Evolutionary conservation across 2,329 filamentous ascomycete genomes (phyloP), one percentile per base, ranked within the genome.

Genomic region (Raffaelea arxii): DNA sequence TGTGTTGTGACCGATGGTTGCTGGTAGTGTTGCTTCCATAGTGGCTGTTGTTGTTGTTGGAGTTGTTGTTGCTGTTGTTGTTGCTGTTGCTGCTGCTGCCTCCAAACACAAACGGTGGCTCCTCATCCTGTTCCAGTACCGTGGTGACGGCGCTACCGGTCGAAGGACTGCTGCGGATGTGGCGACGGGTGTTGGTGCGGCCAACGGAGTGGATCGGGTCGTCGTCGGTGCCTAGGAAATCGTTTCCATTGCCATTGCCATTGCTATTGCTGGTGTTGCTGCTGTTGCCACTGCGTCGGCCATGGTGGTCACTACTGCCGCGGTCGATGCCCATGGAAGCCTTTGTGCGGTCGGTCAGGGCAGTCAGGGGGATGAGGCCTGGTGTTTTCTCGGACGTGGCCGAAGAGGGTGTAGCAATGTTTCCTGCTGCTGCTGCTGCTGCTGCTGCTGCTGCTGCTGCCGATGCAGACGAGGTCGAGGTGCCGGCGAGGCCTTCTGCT

Each of bases 111-210:
- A 84, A 79, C 50, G 32, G 32, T 18, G 14, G 14, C 32, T 94
- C 89, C 56, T 94, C 88, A 46, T 86, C 82, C 43, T 87, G 80
- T 60, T 94, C 88, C 30, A 87, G 75, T 14, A 94, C 88, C 0
- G 87, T 92, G 1, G 82, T 80, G 19, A 95, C 84, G 4, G 82
- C 77, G 45, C 82, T 87, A 42, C 86, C 83, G 14, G 84, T 83
- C 14, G 86, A 91, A 22, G 86, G 84, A 53, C 82, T 90, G 61
- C 86, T 85, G 56, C 87, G 74, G 54, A 79, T 82, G 62, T 95
- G 88, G 52, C 88, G 77, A 59, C 90, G 81, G 6, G 87, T 91
- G 57, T 87, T 94, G 45, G 83, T 80, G 54, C 72, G 70, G 45
- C 78, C 54, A 62, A 77, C 52, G 61, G 77, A 58, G 63, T 78